Percentiles rank a stretch among this genome's conserved stretches.
These are phyloP conservation scores for Oidium heveae DNA, from an alignment of 2,329 filamentous ascomycete genomes.

Conservation along the genomic window DNA sequence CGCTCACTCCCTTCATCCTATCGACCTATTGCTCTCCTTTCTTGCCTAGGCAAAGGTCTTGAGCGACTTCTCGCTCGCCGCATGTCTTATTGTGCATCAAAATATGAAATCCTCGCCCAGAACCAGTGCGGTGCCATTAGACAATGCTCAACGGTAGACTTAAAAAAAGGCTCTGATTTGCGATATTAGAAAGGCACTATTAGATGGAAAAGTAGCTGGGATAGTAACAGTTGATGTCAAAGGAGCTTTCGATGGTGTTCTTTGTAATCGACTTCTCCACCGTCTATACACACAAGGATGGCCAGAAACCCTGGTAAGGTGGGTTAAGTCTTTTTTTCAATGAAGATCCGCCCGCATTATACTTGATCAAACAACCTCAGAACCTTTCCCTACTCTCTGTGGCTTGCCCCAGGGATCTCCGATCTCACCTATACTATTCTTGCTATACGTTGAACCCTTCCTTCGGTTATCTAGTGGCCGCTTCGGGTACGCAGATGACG, in stretches of 20 bases:
- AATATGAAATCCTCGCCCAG: neutral
- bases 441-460: neutral
- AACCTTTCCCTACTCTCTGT: neutral
- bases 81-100: neutral
- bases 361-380: neutral
- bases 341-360: neutral
- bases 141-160: neutral
- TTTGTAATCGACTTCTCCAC: neutral
- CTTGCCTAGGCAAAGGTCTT: neutral
- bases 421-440: neutral
- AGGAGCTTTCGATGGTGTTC: neutral
- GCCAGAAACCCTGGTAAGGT: neutral
- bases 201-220: neutral
- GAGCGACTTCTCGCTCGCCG: neutral
- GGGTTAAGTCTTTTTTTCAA: neutral
- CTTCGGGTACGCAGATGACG: neutral
- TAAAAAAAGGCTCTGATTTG: neutral
- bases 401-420: too few relatives aligned
- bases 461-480: neutral
- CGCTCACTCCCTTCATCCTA: neutral
- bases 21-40: neutral
- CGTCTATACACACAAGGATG: neutral
- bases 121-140: neutral
- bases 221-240: slow-evolving; percentile 1
- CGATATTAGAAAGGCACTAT: neutral